Conservation (phyloP, 345 rosid species). For the Brassica juncea region DNA sequence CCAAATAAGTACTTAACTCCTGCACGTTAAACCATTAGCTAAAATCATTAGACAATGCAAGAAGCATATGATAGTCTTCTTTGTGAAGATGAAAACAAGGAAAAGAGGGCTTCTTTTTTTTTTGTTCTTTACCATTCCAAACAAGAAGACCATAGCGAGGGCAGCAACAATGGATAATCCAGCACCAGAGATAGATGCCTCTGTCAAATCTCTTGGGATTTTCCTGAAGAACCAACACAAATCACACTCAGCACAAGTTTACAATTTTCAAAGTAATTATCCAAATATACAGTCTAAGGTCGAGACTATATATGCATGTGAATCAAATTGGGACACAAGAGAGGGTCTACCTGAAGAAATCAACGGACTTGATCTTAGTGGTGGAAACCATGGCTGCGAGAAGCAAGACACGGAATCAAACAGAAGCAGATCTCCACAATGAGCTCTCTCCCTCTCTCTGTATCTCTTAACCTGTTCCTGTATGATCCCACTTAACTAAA, state of each 20-base stretch:
- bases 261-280: background rate
- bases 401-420: background rate
- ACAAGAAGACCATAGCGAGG: constrained; percentile 79
- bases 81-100: background rate
- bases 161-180: constrained; percentile 90
- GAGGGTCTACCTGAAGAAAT: constrained; percentile 58
- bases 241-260: background rate
- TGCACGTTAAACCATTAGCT: constrained; percentile 35
- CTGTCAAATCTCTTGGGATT: constrained; percentile 98
- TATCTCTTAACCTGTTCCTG: background rate
- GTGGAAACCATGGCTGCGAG: constrained; percentile 58
- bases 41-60: background rate
- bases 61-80: background rate
- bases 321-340: background rate
- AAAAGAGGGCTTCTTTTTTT: background rate
- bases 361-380: constrained; percentile 65
- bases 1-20: constrained; percentile 82
- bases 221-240: constrained; percentile 53
- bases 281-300: background rate
- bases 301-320: constrained; percentile 4
- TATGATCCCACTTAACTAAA: background rate
- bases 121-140: constrained; percentile 76
- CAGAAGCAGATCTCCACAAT: constrained; percentile 7
- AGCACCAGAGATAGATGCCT: constrained; percentile 95
- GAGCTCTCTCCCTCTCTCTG: background rate